phyloP scores from a whole-genome alignment of 306 rosid genomes.

The Amphicarpaea edgeworthii region DNA sequence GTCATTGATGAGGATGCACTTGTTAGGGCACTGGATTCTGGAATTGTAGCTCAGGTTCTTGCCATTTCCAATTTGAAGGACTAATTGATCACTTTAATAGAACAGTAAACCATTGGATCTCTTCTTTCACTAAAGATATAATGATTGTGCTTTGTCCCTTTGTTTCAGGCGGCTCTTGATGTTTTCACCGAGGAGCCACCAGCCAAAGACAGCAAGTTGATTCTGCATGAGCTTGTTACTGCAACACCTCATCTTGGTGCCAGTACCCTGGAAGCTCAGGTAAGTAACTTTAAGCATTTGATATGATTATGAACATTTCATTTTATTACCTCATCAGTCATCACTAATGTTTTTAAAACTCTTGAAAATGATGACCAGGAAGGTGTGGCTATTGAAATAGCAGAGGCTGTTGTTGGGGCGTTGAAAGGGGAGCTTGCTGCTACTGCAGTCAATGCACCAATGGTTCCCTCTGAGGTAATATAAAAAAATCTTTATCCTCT shows the following conservation, averaged over 20 bases:
- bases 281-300: constrained; percentile 42
- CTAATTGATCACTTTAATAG: neutral
- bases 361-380: constrained; percentile 66
- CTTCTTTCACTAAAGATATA: constrained; percentile 10
- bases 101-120: neutral
- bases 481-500: neutral
- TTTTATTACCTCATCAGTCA: constrained; percentile 13
- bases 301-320: neutral
- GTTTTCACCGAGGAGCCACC: constrained; percentile 95
- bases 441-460: constrained; percentile 98
- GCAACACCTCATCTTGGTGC: constrained; percentile 99
- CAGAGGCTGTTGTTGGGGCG: constrained; percentile 98
- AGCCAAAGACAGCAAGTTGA: constrained; percentile 70
- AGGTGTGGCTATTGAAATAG: constrained; percentile 98
- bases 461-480: constrained; percentile 97
- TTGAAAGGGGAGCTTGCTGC: constrained; percentile 96
- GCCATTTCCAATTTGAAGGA: constrained; percentile 12
- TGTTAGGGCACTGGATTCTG: constrained; percentile 87
- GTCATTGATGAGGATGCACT: constrained; percentile 98
- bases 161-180: constrained; percentile 92
- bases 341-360: constrained; percentile 15
- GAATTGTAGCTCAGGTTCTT: constrained; percentile 92
- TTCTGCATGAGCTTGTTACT: constrained; percentile 85
- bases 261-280: constrained; percentile 98
- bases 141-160: constrained; percentile 7